Percentiles rank a stretch among this genome's conserved stretches.
Conservation (phyloP, 2,329 filamentous ascomycete species). For the Pseudogymnoascus sp. region DNA sequence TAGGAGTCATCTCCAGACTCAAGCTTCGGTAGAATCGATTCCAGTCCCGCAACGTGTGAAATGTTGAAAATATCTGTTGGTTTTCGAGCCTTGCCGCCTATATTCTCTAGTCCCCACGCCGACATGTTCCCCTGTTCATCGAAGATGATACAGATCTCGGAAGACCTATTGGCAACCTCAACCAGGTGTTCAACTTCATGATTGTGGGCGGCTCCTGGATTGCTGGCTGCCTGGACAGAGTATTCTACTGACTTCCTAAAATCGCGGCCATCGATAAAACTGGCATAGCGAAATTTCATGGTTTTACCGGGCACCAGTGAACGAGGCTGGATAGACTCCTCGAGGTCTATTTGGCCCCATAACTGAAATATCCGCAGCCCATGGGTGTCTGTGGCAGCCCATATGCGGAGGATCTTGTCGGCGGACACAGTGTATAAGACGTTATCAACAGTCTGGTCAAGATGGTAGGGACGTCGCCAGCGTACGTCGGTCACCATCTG, state of each 20-base stretch:
- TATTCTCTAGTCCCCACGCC: slow-evolving; percentile 85
- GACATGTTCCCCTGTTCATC: slow-evolving; percentile 83
- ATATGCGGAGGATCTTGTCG: slow-evolving; percentile 74
- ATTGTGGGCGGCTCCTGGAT: slow-evolving; percentile 49
- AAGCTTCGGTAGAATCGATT: slow-evolving; percentile 35
- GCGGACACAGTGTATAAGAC: slow-evolving; percentile 83
- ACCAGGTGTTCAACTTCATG: slow-evolving; percentile 77
- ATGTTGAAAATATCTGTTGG: slow-evolving; percentile 75
- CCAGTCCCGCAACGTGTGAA: slow-evolving; percentile 60
- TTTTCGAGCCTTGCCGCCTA: slow-evolving; percentile 62
- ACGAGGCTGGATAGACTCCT: slow-evolving; percentile 53
- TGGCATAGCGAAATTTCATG: slow-evolving; percentile 54
- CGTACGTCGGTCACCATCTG: slow-evolving; percentile 71
- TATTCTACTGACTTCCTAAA: slow-evolving; percentile 71
- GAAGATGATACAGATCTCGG: slow-evolving; percentile 80
- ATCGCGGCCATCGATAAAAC: slow-evolving; percentile 76
- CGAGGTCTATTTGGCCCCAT: slow-evolving; percentile 74
- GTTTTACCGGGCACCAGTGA: slow-evolving; percentile 14
- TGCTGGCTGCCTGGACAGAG: slow-evolving; percentile 54
- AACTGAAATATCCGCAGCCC: slow-evolving; percentile 66
- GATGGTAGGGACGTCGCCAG: slow-evolving; percentile 74
- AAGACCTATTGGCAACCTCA: slow-evolving; percentile 73
- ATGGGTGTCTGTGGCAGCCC: slow-evolving; percentile 69
- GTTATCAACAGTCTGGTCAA: slow-evolving; percentile 74
- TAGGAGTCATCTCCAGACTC: slow-evolving; percentile 32